Percentiles rank a stretch among this genome's conserved stretches.
These are phyloP conservation scores for Aspergillus ellipticus DNA, from an alignment of 495 filamentous ascomycete species.

Conservation along the genomic window DNA sequence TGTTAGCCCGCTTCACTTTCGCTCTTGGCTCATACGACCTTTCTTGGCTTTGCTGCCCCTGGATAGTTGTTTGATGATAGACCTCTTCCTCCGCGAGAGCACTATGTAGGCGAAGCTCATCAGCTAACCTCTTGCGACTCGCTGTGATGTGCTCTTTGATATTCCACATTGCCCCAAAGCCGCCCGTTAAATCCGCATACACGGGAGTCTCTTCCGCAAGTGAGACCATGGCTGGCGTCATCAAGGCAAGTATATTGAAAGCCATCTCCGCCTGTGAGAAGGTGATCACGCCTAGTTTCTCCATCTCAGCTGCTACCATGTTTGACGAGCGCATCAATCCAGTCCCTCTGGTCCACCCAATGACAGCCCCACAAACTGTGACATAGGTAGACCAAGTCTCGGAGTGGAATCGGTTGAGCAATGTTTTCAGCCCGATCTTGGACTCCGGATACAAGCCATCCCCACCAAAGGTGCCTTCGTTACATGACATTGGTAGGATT, in stretches of 20 bases:
- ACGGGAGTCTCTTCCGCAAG: conserved; percentile 52
- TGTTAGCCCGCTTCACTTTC: conserved; percentile 70
- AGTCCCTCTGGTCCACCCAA: conserved; percentile 98
- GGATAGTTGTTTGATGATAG: conserved; percentile 5
- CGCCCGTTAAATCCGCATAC: conserved; percentile 26
- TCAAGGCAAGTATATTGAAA: conserved; percentile 93
- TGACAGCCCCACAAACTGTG: conserved; percentile 96
- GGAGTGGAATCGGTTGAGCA: conserved; percentile 97
- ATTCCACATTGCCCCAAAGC: conserved; percentile 17
- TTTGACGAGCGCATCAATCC: conserved; percentile 98
- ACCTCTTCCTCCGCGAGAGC: conserved; percentile 15
- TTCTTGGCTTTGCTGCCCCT: conserved; percentile 80
- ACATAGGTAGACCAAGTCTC: conserved; percentile 96
- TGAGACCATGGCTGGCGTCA: conserved; percentile 89
- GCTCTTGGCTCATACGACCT: conserved; percentile 49
- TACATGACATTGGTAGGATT: conserved; percentile 90
- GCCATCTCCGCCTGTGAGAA: conserved; percentile 99
- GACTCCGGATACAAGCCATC: conserved; percentile 98
- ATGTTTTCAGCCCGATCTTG: conserved; percentile 89
- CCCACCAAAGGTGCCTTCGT: conserved; percentile 97
- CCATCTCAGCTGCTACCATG: conserved; percentile 89
- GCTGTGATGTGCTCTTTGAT: conserved; percentile 31
- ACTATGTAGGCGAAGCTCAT: conserved; percentile 57
- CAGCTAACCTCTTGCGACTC: conserved; percentile 78
- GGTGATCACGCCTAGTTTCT: conserved; percentile 91